A percentile compares a stretch with the other conserved stretches of the same genome.
phyloP scores from a whole-genome alignment of 768 basidiomycete species.

The Termitomyces sp. region DNA sequence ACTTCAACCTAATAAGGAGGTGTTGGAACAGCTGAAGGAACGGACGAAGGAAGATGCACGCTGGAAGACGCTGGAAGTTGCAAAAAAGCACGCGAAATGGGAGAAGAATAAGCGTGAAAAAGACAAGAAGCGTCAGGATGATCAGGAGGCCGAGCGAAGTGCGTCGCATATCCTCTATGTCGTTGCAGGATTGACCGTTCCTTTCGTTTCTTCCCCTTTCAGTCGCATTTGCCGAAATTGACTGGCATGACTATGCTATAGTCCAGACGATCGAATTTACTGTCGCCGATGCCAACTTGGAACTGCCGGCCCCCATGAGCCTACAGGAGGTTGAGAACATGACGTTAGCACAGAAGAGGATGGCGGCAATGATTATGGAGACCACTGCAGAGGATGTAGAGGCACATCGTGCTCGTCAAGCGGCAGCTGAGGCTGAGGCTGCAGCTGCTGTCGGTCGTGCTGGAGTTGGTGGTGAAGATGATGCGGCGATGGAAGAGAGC shows the following conservation, averaged over 20 bases:
- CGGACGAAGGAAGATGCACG: conserved; percentile 61
- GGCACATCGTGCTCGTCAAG: conserved; percentile 75
- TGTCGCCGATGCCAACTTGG: conserved; percentile 81
- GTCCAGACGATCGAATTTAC: conserved; percentile 99
- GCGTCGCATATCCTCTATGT: conserved; percentile 27
- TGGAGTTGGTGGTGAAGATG: conserved; percentile 45
- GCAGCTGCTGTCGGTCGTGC: conserved; percentile 72
- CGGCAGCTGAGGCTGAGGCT: conserved; percentile 82
- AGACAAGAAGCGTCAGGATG: conserved; percentile 83
- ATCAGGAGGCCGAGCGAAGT: conserved; percentile 89
- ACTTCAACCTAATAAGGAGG: conserved; percentile 77
- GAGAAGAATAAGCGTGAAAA: conserved; percentile 79
- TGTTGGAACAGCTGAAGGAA: conserved; percentile 64
- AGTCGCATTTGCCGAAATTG: conserved; percentile 96
- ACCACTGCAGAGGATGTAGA: conserved; percentile 86
- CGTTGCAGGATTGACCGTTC: conserved; percentile 1
- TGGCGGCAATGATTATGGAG: conserved; percentile 99
- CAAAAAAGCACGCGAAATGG: conserved; percentile 82
- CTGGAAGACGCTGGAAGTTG: conserved; percentile 77
- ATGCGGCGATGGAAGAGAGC: conserved; percentile 83
- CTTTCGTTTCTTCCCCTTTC: conserved; percentile 1
- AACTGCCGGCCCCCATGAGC: conserved; percentile 95
- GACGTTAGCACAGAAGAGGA: conserved; percentile 95
- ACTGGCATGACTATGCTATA: conserved; percentile 99
- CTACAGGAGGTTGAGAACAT: conserved; percentile 93